These are phyloP conservation scores for Macrolepiota fuliginosa DNA, from an alignment of 768 basidiomycete genomes.

Conservation along the genomic window DNA sequence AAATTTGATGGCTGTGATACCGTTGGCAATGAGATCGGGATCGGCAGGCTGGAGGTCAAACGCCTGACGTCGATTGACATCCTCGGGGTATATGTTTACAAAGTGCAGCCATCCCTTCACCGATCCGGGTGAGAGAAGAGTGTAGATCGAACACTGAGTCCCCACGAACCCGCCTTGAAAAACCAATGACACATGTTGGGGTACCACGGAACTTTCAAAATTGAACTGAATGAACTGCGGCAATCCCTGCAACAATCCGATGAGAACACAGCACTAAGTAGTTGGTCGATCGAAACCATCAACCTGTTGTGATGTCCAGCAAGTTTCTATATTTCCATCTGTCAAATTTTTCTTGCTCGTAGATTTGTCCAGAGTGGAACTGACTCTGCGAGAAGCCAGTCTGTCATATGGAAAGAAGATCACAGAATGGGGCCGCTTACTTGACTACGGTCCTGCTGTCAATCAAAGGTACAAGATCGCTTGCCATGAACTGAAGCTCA, in stretches of 20 bases:
- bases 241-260: conserved; percentile 50
- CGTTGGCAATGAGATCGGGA: conserved; percentile 20
- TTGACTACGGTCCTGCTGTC: conserved; percentile 47
- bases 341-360: conserved; percentile 68
- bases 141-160: conserved; percentile 53
- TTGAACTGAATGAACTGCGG: conserved; percentile 73
- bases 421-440: conserved; percentile 30
- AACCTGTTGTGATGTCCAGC: conserved; percentile 84
- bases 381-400: conserved; percentile 50
- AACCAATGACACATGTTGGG: conserved; percentile 55
- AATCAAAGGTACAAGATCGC: conserved; percentile 36
- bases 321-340: conserved; percentile 74
- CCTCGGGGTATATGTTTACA: conserved; percentile 69
- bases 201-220: conserved; percentile 53
- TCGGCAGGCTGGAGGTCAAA: conserved; percentile 49
- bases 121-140: conserved; percentile 26
- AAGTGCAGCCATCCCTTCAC: conserved; percentile 47
- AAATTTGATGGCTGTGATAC: conserved; percentile 53
- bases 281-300: background rate
- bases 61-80: conserved; percentile 69
- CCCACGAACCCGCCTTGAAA: conserved; percentile 90
- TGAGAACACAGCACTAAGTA: background rate
- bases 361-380: conserved; percentile 74
- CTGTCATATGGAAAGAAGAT: conserved; percentile 7
- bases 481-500: conserved; percentile 16